Conservation (phyloP, 1,284 basidiomycete genomes). For the Ganoderma lingzhi region DNA sequence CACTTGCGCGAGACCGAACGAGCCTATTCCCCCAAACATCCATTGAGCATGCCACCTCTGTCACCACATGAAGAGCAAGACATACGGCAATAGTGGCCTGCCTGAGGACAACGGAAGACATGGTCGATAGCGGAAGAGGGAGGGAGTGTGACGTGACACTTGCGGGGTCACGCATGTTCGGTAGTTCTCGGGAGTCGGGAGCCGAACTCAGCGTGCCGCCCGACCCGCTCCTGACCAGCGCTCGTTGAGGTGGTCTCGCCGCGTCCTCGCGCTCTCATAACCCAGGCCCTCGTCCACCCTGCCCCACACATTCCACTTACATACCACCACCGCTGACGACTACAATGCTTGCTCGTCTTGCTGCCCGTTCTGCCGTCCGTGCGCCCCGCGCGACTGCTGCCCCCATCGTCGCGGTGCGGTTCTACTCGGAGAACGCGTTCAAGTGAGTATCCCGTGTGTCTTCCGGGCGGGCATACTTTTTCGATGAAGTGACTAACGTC, state of each 20-base stretch:
- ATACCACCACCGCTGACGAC: constrained; percentile 14
- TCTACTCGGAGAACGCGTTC: constrained; percentile 42
- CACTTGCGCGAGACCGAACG: constrained; percentile 51
- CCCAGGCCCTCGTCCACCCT: neutral
- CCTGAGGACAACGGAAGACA: constrained; percentile 65
- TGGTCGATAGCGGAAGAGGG: constrained; percentile 52
- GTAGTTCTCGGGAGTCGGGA: constrained; percentile 32
- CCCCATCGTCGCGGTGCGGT: constrained; percentile 45
- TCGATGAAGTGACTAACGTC: constrained; percentile 1
- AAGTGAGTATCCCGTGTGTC: constrained; percentile 59
- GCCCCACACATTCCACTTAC: neutral
- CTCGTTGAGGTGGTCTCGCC: constrained; percentile 4
- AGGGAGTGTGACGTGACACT: constrained; percentile 41
- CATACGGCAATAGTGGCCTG: constrained; percentile 60
- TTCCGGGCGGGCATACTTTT: constrained; percentile 7
- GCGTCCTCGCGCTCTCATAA: constrained; percentile 8
- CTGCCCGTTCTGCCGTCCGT: constrained; percentile 50
- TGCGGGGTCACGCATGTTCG: constrained; percentile 26
- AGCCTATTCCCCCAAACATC: constrained; percentile 46
- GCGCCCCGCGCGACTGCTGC: constrained; percentile 45
- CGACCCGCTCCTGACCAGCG: constrained; percentile 21
- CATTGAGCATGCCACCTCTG: constrained; percentile 22
- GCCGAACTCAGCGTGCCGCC: neutral
- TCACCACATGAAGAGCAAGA: constrained; percentile 23
- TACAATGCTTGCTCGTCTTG: constrained; percentile 57